Evolutionary conservation across 2,329 filamentous ascomycete genomes (phyloP).

Genomic region (Ascocoryne sarcoides): DNA sequence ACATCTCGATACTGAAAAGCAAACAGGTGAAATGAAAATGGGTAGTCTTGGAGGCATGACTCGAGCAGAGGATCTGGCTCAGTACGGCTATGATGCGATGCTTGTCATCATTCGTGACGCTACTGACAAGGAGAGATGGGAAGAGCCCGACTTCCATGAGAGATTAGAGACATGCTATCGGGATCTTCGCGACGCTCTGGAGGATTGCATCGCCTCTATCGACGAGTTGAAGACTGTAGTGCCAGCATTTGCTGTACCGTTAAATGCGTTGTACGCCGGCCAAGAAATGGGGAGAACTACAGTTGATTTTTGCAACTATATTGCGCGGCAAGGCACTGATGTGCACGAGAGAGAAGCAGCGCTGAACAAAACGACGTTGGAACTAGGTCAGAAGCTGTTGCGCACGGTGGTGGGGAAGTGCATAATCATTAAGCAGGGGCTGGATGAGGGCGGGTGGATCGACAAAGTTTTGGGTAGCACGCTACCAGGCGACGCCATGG

Average conservation of each 20-base stretch:
- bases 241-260: slow-evolving; percentile 14
- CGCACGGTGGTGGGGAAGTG: slow-evolving; percentile 16
- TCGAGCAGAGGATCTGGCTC: slow-evolving; percentile 12
- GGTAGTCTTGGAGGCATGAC: slow-evolving; percentile 10
- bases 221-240: slow-evolving; percentile 7
- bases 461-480: slow-evolving; percentile 24
- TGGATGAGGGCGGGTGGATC: slow-evolving; percentile 29
- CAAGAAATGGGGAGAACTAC: slow-evolving; percentile 20
- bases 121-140: slow-evolving; percentile 10
- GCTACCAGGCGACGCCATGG: slow-evolving; percentile 8
- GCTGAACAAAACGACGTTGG: slow-evolving; percentile 7
- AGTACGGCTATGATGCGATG: slow-evolving; percentile 15
- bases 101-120: slow-evolving; percentile 15
- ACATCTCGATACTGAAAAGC: slow-evolving; percentile 5
- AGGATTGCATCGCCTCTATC: slow-evolving; percentile 7
- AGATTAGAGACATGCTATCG: slow-evolving; percentile 13
- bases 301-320: slow-evolving; percentile 14
- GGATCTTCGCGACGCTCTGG: slow-evolving; percentile 10
- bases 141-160: slow-evolving; percentile 10
- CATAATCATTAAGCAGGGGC: slow-evolving; percentile 18
- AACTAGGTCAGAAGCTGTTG: slow-evolving; percentile 11
- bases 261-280: slow-evolving; percentile 25
- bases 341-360: slow-evolving; percentile 13
- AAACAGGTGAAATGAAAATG: background rate
- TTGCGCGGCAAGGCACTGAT: slow-evolving; percentile 12